Evolutionary conservation across 306 rosid species (phyloP).

Genomic region (Prinsepia uniflora): DNA sequence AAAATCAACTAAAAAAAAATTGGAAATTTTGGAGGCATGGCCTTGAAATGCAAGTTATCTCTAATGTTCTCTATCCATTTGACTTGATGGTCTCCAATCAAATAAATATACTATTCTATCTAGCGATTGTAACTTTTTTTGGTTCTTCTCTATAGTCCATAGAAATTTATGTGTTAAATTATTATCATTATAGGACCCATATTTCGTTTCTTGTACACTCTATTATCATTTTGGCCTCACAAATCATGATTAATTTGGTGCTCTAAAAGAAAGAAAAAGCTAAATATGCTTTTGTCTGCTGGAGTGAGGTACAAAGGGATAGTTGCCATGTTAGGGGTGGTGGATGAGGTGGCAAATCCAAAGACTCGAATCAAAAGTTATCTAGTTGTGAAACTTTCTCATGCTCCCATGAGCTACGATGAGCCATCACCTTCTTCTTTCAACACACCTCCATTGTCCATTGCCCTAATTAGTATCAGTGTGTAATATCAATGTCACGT

Average conservation of each 20-base stretch:
- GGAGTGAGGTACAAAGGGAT: neutral
- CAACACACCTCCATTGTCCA: neutral
- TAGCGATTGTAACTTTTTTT: no score
- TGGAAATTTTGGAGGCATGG: neutral
- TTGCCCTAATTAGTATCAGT: neutral
- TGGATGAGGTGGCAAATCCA: conserved; percentile 15
- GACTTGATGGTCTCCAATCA: fast-evolving
- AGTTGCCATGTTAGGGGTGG: conserved; percentile 15
- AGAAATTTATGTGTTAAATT: neutral
- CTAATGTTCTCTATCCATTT: neutral
- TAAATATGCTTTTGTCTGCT: neutral
- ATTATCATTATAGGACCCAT: neutral
- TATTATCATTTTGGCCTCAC: neutral
- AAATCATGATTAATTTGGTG: conserved; percentile 7
- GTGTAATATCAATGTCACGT: conserved; percentile 7
- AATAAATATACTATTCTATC: no score
- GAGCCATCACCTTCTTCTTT: neutral
- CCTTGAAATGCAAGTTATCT: neutral
- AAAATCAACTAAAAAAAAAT: no score
- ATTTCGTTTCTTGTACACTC: neutral
- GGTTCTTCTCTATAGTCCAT: neutral
- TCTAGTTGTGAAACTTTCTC: neutral
- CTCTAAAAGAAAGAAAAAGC: neutral
- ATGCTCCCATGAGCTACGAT: neutral
- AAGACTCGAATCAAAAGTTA: neutral